These are phyloP conservation scores for Elongisporangium anandrum DNA, from an alignment of 352 stramenopile genomes.

Conservation along the genomic window DNA sequence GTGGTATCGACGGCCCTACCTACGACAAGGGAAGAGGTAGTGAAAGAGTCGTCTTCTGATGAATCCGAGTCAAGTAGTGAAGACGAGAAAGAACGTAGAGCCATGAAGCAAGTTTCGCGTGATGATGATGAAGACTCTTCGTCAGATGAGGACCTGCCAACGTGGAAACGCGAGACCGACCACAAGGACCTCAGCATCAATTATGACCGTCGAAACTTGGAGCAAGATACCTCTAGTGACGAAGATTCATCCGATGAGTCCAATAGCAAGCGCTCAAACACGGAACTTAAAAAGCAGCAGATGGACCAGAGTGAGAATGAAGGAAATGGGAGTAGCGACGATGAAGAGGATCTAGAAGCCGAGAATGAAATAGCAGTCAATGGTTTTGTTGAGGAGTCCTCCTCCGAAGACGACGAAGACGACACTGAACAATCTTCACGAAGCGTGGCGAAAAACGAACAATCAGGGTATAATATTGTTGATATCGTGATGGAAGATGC, in stretches of 20 bases:
- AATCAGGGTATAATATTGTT: background rate
- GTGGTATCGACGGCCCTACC: background rate
- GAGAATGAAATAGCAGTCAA: background rate
- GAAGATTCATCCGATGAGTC: background rate
- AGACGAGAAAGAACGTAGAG: slow-evolving; percentile 8
- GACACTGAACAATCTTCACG: background rate
- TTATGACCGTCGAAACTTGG: no score
- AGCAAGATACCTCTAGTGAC: no score
- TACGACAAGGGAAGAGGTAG: background rate
- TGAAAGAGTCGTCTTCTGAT: background rate
- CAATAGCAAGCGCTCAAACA: background rate
- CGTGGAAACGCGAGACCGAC: no score
- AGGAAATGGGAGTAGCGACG: slow-evolving; percentile 6
- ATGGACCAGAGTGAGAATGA: slow-evolving; percentile 1
- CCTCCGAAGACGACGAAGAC: slow-evolving; percentile 3
- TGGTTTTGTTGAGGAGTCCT: background rate
- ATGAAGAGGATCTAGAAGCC: background rate
- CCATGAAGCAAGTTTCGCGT: slow-evolving; percentile 10
- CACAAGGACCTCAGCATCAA: no score
- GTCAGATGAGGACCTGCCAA: background rate
- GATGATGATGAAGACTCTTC: no score
- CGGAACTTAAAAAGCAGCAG: background rate
- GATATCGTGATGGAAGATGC: background rate
- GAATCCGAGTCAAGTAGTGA: slow-evolving; percentile 1
- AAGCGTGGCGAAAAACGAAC: background rate